Evolutionary conservation across 1,284 basidiomycete species (phyloP).

Genomic region (Malassezia japonica): DNA sequence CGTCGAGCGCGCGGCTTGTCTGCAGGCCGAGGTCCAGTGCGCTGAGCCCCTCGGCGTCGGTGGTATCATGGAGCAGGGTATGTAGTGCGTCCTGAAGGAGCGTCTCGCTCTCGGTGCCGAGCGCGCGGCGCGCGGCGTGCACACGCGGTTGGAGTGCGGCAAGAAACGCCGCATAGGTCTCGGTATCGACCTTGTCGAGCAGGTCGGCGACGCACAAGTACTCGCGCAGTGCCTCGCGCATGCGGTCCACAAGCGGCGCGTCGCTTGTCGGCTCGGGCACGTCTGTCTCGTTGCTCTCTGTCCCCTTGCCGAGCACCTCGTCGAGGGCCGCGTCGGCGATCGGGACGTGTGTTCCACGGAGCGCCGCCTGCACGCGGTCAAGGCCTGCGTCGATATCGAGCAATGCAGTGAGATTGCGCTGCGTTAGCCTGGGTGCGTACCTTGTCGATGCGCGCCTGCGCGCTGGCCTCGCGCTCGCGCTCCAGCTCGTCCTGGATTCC

Average conservation of each 20-base stretch:
- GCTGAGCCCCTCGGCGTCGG: no score
- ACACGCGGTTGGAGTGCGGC: background rate
- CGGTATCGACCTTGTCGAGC: background rate
- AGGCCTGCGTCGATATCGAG: slow-evolving; percentile 7
- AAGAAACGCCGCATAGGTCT: background rate
- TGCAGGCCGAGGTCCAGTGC: background rate
- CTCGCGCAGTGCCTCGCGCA: background rate
- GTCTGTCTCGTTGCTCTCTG: no score
- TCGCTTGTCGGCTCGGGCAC: no score
- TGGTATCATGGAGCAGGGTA: background rate
- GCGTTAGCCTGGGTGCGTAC: background rate
- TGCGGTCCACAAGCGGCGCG: background rate
- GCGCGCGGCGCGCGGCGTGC: background rate
- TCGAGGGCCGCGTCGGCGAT: background rate
- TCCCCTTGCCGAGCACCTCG: no score
- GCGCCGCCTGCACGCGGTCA: background rate
- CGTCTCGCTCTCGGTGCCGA: background rate
- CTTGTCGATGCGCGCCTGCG: background rate
- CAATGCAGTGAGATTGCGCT: background rate
- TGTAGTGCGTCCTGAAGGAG: background rate
- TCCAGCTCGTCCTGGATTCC: background rate
- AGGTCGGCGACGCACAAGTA: background rate
- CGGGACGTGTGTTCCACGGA: background rate
- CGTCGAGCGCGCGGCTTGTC: background rate
- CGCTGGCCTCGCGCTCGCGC: background rate